Percentiles rank a stretch among this genome's conserved stretches.
Conservation (phyloP, 495 filamentous ascomycete genomes). For the Staphylotrichum longicolle region DNA sequence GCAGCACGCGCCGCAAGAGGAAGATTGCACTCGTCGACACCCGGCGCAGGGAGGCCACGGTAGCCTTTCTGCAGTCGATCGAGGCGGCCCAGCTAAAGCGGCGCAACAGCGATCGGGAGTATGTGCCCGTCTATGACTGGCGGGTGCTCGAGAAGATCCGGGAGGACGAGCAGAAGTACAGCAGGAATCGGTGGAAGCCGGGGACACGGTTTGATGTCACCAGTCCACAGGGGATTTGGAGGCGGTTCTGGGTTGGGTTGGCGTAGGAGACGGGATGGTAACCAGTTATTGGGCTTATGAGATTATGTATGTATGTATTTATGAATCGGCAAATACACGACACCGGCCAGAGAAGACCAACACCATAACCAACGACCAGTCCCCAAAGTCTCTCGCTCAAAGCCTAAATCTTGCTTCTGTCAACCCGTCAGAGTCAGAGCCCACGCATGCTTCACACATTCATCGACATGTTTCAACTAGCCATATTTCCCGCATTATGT, state of each 20-base stretch:
- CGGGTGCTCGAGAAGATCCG: constrained; percentile 44
- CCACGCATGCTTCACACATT: too few relatives aligned
- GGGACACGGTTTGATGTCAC: constrained; percentile 13
- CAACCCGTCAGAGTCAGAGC: too few relatives aligned
- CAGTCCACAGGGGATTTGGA: constrained; percentile 21
- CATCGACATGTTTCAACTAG: too few relatives aligned
- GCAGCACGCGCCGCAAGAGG: constrained; percentile 19
- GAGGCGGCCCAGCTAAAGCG: constrained; percentile 35
- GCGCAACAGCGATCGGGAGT: constrained; percentile 37
- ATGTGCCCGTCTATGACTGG: constrained; percentile 52
- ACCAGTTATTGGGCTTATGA: too few relatives aligned
- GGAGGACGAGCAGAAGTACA: constrained; percentile 35
- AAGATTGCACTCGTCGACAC: constrained; percentile 50
- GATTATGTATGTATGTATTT: too few relatives aligned
- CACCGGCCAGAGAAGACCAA: too few relatives aligned
- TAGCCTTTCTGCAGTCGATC: constrained; percentile 39
- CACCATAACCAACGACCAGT: too few relatives aligned
- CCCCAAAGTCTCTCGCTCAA: too few relatives aligned
- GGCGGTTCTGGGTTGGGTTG: constrained; percentile 30
- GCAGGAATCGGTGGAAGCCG: constrained; percentile 10
- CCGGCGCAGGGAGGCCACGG: constrained; percentile 37
- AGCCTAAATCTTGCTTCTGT: too few relatives aligned
- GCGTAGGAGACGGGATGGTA: constrained; percentile 8
- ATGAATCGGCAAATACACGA: too few relatives aligned
- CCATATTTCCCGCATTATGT: too few relatives aligned